Percentiles rank a stretch among this genome's conserved stretches.
Evolutionary conservation across 495 filamentous ascomycete species (phyloP).

Genomic region (Jackrogersella minutella): DNA sequence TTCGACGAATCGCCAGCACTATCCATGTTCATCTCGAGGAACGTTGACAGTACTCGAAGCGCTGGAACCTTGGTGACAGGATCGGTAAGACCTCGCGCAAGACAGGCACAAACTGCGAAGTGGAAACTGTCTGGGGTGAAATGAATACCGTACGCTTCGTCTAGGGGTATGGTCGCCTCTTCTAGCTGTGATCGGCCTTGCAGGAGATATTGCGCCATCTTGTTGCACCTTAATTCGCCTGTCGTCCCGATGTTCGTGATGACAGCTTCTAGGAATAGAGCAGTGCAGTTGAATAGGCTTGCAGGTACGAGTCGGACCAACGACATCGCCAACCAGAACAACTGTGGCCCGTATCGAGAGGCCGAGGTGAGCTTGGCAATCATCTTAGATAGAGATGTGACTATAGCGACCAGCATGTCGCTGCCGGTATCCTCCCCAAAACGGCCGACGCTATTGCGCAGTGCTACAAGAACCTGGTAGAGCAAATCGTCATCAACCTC

Average conservation of each 20-base stretch:
- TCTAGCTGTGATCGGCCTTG: slow-evolving; percentile 64
- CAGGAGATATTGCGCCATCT: slow-evolving; percentile 63
- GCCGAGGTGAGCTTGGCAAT: slow-evolving; percentile 69
- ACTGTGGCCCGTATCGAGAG: slow-evolving; percentile 70
- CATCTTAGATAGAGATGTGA: slow-evolving; percentile 72
- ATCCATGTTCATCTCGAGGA: slow-evolving; percentile 64
- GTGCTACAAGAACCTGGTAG: slow-evolving; percentile 71
- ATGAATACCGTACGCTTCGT: slow-evolving; percentile 67
- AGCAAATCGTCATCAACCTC: slow-evolving; percentile 74
- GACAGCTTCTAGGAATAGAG: slow-evolving; percentile 67
- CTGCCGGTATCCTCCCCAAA: slow-evolving; percentile 66
- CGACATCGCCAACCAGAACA: slow-evolving; percentile 73
- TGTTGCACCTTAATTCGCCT: slow-evolving; percentile 63
- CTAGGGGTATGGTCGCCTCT: slow-evolving; percentile 63
- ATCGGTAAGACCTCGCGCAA: slow-evolving; percentile 68
- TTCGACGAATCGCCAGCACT: slow-evolving; percentile 37
- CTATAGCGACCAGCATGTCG: slow-evolving; percentile 72
- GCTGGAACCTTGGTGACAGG: slow-evolving; percentile 63
- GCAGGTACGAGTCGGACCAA: slow-evolving; percentile 66
- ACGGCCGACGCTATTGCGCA: slow-evolving; percentile 64
- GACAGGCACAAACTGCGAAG: slow-evolving; percentile 65
- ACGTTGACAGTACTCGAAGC: slow-evolving; percentile 63
- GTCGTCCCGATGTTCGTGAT: slow-evolving; percentile 65
- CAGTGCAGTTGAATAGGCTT: slow-evolving; percentile 68
- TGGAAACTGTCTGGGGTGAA: slow-evolving; percentile 71